Base-by-base conservation (phyloP, 495 filamentous ascomycete genomes). In the Podospora tetraspora region DNA sequence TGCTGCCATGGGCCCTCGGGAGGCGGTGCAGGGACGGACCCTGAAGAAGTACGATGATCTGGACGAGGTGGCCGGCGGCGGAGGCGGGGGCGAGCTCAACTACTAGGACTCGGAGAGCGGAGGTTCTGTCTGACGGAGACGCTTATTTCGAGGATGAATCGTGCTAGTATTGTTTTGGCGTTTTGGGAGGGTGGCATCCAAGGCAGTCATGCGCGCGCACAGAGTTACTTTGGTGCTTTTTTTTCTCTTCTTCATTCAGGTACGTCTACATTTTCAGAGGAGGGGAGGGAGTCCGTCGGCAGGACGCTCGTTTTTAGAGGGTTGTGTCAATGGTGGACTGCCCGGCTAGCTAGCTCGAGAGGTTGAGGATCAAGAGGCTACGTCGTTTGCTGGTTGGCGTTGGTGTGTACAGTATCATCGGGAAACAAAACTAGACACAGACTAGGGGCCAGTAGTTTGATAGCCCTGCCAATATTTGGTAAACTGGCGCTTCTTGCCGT, bases 21-120 rank as follows among this genome's bases (percentile, higher is more conserved):
- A 96, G 79, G 91, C 94, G 1, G 92, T 96, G 2, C 90, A 93
- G 70, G 95, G 96, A 4, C 86, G 95, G 59, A 96, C 90, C 57
- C 75, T 99, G 37, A 97, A 95, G 84, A 96, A 91, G 77, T 99
- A 99, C 78, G 96, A 98, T 78, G 95, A 99, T 79, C 81, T 99
- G 2, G 95, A 99, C 81, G 94, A 95, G 19, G 84, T 85, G 32
- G 82, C 83, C 16, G 84, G 84, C 19, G 84, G 83, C 58, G 86
- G 65, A 60, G 59, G 79, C 19, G 84, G 85, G n/a, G 83, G 84
- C 13, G 87, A 89, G 75, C 76, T 89, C 32, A 88, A 89, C 76
- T 89, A 89, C 75, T 89, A 69, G 43, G 2, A 7, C 19, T 21
- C 21, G 6, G 3, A 34, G 32, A 13, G 43, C 16, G 5, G 43